A percentile compares a stretch with the other conserved stretches of the same genome.
Conservation (phyloP, 352 stramenopile species). For the Phytophthora tentaculata region DNA sequence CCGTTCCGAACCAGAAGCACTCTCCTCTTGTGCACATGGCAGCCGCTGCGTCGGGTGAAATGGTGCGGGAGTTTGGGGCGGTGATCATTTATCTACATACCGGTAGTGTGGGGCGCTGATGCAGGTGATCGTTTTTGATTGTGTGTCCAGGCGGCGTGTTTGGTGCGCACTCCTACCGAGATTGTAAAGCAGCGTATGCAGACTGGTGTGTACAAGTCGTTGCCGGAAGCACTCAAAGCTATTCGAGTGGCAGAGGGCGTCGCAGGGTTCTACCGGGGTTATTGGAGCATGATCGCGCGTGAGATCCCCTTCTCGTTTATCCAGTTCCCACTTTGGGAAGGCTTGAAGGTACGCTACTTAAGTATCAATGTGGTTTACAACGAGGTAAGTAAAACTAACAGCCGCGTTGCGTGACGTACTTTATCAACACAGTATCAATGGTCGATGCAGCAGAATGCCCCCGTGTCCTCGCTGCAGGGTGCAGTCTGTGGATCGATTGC, state of each 20-base stretch:
- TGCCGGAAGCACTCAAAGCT: constrained; percentile 65
- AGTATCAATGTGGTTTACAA: not conserved
- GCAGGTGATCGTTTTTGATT: constrained; percentile 13
- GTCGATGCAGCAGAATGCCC: constrained; percentile 73
- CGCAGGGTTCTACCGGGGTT: constrained; percentile 96
- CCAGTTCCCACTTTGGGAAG: constrained; percentile 99
- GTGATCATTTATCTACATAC: not conserved
- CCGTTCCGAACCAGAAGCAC: constrained; percentile 71
- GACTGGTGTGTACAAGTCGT: constrained; percentile 89
- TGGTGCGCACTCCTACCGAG: constrained; percentile 98
- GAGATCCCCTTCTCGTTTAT: constrained; percentile 99
- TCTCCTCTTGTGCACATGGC: constrained; percentile 95
- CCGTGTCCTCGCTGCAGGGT: constrained; percentile 92
- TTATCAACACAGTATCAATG: constrained; percentile 65
- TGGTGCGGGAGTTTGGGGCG: constrained; percentile 44
- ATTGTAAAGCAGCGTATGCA: constrained; percentile 99
- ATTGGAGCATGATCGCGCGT: constrained; percentile 97
- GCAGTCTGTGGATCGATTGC: constrained; percentile 95
- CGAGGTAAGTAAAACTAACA: constrained; percentile 5
- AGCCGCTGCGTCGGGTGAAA: constrained; percentile 95
- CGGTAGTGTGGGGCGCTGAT: not conserved
- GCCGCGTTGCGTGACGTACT: not conserved
- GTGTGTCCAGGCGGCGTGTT: constrained; percentile 87
- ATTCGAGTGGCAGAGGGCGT: constrained; percentile 85
- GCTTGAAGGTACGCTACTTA: constrained; percentile 85